Conservation (phyloP, 306 rosid species). For the Mucuna pruriens region DNA sequence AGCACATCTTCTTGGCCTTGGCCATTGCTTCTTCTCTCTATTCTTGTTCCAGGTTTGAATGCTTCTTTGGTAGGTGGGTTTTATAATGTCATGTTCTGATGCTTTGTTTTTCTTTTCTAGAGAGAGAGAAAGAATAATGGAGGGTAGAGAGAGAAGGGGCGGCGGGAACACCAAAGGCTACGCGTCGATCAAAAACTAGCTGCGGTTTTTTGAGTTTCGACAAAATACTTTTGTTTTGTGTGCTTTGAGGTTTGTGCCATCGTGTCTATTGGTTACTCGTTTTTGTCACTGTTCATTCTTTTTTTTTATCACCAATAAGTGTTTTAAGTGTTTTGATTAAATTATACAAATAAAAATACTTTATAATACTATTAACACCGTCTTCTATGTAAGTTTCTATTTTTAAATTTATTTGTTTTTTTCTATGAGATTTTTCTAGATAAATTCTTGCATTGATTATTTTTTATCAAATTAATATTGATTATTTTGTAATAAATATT, state of each 20-base stretch:
- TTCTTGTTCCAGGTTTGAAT: not conserved
- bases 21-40: slow-evolving; percentile 51
- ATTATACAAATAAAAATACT: no score
- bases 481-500: no score
- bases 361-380: no score
- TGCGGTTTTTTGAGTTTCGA: not conserved
- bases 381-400: no score
- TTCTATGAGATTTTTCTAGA: no score
- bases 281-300: not conserved
- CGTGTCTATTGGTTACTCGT: not conserved
- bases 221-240: not conserved
- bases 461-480: no score
- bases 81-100: slow-evolving; percentile 14
- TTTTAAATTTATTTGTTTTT: no score
- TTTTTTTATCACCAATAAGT: no score
- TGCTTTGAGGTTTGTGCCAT: not conserved
- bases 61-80: slow-evolving; percentile 12
- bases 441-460: no score
- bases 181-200: slow-evolving; percentile 49
- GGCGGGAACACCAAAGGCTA: slow-evolving; percentile 55
- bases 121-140: not conserved
- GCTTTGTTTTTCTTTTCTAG: not conserved
- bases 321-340: no score
- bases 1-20: slow-evolving; percentile 68
- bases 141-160: slow-evolving; percentile 45